Percentiles rank a stretch among this genome's conserved stretches.
Evolutionary conservation across 164 flowering plant genomes (phyloP).

Genomic region (grape (Vitis vinifera)): DNA sequence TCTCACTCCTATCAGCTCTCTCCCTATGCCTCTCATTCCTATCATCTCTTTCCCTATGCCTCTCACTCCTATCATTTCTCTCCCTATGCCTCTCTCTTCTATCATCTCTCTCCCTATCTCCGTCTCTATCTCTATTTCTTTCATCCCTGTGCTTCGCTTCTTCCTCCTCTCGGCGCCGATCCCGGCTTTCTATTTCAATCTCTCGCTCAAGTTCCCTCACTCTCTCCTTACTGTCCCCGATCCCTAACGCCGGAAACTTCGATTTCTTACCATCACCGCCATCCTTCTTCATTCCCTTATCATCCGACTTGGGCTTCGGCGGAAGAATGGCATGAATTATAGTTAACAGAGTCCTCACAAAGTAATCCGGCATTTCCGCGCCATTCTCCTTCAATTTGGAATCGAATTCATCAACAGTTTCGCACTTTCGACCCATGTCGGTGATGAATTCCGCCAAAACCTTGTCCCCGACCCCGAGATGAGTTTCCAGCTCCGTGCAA

Average conservation of each 20-base stretch:
- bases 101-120: constrained; percentile 15
- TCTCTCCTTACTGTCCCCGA: constrained; percentile 53
- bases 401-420: constrained; percentile 72
- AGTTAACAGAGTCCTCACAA: constrained; percentile 69
- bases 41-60: constrained; percentile 19
- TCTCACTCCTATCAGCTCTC: constrained; percentile 15
- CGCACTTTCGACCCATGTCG: constrained; percentile 59
- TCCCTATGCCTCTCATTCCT: constrained; percentile 19
- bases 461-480: constrained; percentile 72
- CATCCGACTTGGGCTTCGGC: constrained; percentile 35
- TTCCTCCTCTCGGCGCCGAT: constrained; percentile 17
- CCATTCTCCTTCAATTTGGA: constrained; percentile 67
- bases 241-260: constrained; percentile 44
- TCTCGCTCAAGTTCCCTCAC: constrained; percentile 70
- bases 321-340: constrained; percentile 85
- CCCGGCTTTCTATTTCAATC: constrained; percentile 51
- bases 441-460: constrained; percentile 84
- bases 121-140: constrained; percentile 17
- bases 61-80: constrained; percentile 15
- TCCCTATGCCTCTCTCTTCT: constrained; percentile 19
- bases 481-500: constrained; percentile 77
- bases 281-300: constrained; percentile 20
- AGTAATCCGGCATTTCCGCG: constrained; percentile 90
- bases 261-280: constrained; percentile 24
- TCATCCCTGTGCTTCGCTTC: constrained; percentile 20